Evolutionary conservation across 495 filamentous ascomycete genomes (phyloP).

Genomic region (Tuber brumale): DNA sequence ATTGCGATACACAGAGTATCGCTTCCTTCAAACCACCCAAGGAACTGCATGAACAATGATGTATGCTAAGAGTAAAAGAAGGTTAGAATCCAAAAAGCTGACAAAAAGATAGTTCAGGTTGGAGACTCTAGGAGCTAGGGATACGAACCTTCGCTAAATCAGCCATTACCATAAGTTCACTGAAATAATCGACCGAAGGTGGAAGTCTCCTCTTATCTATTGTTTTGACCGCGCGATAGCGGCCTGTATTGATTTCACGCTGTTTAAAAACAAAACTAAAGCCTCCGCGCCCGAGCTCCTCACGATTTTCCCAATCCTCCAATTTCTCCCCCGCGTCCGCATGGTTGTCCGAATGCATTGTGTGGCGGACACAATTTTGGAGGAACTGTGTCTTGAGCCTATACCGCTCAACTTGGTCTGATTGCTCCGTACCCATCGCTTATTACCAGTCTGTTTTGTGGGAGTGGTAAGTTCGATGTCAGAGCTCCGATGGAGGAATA

Average conservation of each 20-base stretch:
- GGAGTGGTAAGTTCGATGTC: too few relatives aligned
- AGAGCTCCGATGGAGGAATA: too few relatives aligned
- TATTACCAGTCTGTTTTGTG: too few relatives aligned
- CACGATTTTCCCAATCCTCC: not conserved
- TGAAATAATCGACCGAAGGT: not conserved
- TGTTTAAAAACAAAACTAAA: not conserved
- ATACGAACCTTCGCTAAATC: not conserved
- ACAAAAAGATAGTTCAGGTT: not conserved
- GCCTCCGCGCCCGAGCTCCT: not conserved
- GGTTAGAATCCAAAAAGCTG: too few relatives aligned
- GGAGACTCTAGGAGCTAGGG: not conserved
- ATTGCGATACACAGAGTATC: slow-evolving; percentile 10
- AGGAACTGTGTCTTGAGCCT: not conserved
- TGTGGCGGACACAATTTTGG: not conserved
- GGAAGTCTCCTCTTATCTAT: not conserved
- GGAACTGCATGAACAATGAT: slow-evolving; percentile 15
- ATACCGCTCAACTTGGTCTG: not conserved
- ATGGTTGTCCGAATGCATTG: not conserved
- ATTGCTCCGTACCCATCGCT: not conserved
- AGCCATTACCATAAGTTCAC: not conserved
- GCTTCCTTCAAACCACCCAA: not conserved
- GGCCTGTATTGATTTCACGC: not conserved
- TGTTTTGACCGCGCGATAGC: not conserved
- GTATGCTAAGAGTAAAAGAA: not conserved
- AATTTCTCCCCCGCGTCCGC: too few relatives aligned